These are phyloP conservation scores for Annulohypoxylon nitens DNA, from an alignment of 495 filamentous ascomycete species.

Conservation along the genomic window DNA sequence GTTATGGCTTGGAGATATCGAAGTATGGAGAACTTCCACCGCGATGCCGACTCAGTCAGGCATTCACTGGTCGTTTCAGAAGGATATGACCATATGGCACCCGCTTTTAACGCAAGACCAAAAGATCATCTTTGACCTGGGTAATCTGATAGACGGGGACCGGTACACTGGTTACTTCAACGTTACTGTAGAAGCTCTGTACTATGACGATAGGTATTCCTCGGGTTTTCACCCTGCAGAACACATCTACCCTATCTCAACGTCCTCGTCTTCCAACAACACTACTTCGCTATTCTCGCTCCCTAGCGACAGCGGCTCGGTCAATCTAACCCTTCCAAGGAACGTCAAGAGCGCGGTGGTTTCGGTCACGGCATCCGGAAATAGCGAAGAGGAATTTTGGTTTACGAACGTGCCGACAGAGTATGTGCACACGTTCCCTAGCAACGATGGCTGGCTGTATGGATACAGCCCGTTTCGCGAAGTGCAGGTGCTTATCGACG, in stretches of 20 bases:
- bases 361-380: slow-evolving; percentile 81
- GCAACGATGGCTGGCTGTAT: slow-evolving; percentile 68
- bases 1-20: slow-evolving; percentile 84
- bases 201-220: slow-evolving; percentile 66
- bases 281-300: slow-evolving; percentile 76
- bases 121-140: slow-evolving; percentile 86
- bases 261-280: slow-evolving; percentile 64
- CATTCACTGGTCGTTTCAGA: slow-evolving; percentile 81
- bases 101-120: slow-evolving; percentile 74
- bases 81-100: slow-evolving; percentile 84
- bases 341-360: slow-evolving; percentile 79
- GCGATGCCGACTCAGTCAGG: slow-evolving; percentile 82
- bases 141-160: slow-evolving; percentile 76
- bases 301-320: slow-evolving; percentile 73
- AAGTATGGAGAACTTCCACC: slow-evolving; percentile 89
- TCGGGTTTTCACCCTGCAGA: slow-evolving; percentile 64
- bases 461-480: slow-evolving; percentile 86
- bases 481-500: slow-evolving; percentile 83
- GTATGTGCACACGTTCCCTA: slow-evolving; percentile 71
- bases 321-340: slow-evolving; percentile 69
- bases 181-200: slow-evolving; percentile 83
- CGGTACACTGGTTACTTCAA: slow-evolving; percentile 86
- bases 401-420: slow-evolving; percentile 82
- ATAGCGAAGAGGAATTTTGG: slow-evolving; percentile 89
- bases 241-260: slow-evolving; percentile 82